Evolutionary conservation across 441 rosid species (phyloP), one percentile per base, ranked within the genome.

Genomic region (Croton laevigatus): DNA sequence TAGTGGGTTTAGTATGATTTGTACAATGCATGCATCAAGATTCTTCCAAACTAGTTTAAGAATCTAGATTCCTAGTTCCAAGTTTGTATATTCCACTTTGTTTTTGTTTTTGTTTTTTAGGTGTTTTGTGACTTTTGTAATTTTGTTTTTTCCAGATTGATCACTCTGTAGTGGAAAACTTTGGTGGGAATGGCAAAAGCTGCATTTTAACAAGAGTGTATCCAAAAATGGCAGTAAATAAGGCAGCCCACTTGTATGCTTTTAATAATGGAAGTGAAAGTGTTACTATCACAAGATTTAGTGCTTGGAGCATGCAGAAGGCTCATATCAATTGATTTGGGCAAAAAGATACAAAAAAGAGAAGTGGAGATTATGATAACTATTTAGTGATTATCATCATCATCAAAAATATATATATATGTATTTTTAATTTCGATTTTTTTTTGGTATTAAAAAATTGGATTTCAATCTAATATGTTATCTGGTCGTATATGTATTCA

Each of bases 81-180:
- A 27, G 32, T 38, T n/a, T n/a, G n/a, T n/a, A n/a, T n/a, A n/a
- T n/a, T n/a, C n/a, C n/a, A n/a, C n/a, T n/a, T n/a, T n/a, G n/a
- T n/a, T n/a, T n/a, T n/a, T n/a, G n/a, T n/a, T n/a, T n/a, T n/a
- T n/a, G n/a, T n/a, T n/a, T n/a, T n/a, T n/a, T 9, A 11, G 27
- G 3, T 36, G 1, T 53, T 16, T 37, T 52, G 54, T 70, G 8
- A n/a, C 11, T 12, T 59, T 14, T 40, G 46, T 40, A 42, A 57
- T 4, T 17, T 66, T n/a, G n/a, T 2, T 44, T 63, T 27, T 69
- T 3, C 37, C 79, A 89, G 92, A 89, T 89, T 60, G 98, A 93
- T 71, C 92, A 81, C 68, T 91, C 97, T 3, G 72, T 89, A 70
- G 93, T 89, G 66, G 98, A 93, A 81, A 89, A 94, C 80, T 93